Base-by-base conservation (phyloP, 1,284 basidiomycete species). In the Porodaedalea pini region DNA sequence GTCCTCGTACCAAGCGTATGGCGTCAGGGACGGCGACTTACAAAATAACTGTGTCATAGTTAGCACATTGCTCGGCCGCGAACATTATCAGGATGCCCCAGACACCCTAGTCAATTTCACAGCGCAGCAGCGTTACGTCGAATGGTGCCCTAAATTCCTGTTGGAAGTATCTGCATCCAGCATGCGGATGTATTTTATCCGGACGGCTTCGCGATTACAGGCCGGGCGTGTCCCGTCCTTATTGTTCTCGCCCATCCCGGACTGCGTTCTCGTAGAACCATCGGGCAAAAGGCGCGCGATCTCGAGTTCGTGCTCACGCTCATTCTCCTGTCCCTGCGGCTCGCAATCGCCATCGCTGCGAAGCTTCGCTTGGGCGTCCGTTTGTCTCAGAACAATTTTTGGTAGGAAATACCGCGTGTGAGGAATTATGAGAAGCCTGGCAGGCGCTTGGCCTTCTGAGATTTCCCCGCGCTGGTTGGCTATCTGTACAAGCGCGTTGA, bases 201-300 rank as follows among this genome's bases (percentile, higher is more conserved):
- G 40, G 19, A 58, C 56, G 44, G 56, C 41, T 29, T 44, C 40
- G 15, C 29, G 43, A 34, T 45, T 19, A 44, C 49, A 40, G 29
- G 39, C 39, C 34, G 56, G 50, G 29, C 29, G 40, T 15, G 41
- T 41, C 31, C 27, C 41, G 45, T 13, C 39, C 50, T 52, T 58
- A 58, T 58, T 58, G 56, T 58, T 53, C 50, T 58, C 56, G 50
- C 40, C 45, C 23, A 58, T 52, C 31, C 36, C 25, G 56, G 43
- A 51, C 13, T 44, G 37, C 43, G 45, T 44, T 31, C 32, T 52
- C 51, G 51, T 52, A 43, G 51, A 44, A 52, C 56, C 56, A 36
- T 58, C 56, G 32, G 56, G 56, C 51, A 36, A 47, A 36, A 58
- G 44, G 31, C 41, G 34, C 49, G 51, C 56, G 44, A 58, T 43